These are phyloP conservation scores for Spatholobus suberectus DNA, from an alignment of 306 rosid genomes.

Conservation along the genomic window DNA sequence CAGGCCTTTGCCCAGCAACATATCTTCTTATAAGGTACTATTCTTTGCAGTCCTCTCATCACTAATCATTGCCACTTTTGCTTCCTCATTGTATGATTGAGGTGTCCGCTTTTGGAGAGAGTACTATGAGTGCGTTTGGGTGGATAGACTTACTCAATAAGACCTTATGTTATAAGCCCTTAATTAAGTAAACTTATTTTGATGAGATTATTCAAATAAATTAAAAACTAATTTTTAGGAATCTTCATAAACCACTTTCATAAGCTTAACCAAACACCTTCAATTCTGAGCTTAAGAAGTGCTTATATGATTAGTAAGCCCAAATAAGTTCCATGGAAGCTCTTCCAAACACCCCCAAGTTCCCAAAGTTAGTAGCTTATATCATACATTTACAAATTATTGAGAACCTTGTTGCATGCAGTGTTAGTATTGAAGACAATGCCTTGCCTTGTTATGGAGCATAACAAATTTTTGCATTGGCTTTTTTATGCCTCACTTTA, in stretches of 20 bases:
- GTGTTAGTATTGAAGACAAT: background rate
- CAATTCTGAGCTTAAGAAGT: background rate
- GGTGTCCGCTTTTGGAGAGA: background rate
- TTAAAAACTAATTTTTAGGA: background rate
- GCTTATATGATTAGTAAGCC: background rate
- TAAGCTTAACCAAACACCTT: background rate
- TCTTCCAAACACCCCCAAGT: background rate
- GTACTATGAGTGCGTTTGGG: no score
- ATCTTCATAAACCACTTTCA: background rate
- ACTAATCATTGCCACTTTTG: constrained; percentile 16
- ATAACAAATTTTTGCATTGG: background rate
- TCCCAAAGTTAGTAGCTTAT: background rate
- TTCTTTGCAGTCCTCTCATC: constrained; percentile 37
- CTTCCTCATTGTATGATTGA: background rate
- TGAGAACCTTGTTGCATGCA: background rate
- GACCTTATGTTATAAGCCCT: background rate
- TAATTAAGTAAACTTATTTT: no score
- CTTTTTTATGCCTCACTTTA: constrained; percentile 10
- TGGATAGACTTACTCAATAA: no score
- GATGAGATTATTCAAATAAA: background rate
- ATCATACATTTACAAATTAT: constrained; percentile 1
- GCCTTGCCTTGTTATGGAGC: background rate
- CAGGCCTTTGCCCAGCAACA: constrained; percentile 89
- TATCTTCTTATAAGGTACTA: constrained; percentile 93
- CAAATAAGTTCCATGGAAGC: background rate